Evolutionary conservation across 2,329 filamentous ascomycete genomes (phyloP).

Genomic region (Fusarium pseudocircinatum): DNA sequence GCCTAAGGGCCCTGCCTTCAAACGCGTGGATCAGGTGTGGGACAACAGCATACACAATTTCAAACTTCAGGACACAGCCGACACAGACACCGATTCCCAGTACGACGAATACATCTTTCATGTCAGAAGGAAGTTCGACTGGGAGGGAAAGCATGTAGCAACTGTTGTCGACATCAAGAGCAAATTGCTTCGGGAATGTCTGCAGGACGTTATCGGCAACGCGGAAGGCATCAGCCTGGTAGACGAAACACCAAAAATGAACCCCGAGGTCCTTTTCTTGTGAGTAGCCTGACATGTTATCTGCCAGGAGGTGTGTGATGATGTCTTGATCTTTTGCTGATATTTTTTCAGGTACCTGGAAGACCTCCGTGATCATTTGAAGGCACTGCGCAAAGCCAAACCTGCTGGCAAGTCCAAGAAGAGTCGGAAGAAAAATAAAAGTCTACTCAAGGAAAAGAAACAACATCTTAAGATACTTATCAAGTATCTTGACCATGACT

Average conservation of each 20-base stretch:
- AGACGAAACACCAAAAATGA: constrained; percentile 78
- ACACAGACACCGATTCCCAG: constrained; percentile 57
- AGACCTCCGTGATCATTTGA: constrained; percentile 73
- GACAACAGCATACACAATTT: constrained; percentile 60
- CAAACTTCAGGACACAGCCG: constrained; percentile 64
- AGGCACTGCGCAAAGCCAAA: constrained; percentile 70
- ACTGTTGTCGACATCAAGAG: constrained; percentile 88
- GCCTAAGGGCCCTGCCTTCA: constrained; percentile 51
- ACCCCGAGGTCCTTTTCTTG: constrained; percentile 76
- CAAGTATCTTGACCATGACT: constrained; percentile 84
- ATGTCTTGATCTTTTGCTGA: neutral
- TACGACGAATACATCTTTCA: constrained; percentile 87
- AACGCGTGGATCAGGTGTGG: constrained; percentile 65
- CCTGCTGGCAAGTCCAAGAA: constrained; percentile 59
- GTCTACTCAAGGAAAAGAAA: constrained; percentile 66
- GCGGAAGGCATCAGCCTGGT: constrained; percentile 74
- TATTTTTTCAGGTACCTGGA: constrained; percentile 71
- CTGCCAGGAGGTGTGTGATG: neutral
- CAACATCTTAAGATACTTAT: constrained; percentile 77
- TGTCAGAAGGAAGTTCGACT: constrained; percentile 83
- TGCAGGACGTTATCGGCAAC: constrained; percentile 51
- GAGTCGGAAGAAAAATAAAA: constrained; percentile 69
- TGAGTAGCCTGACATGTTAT: constrained; percentile 45
- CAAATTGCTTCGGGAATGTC: constrained; percentile 76
- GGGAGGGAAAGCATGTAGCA: constrained; percentile 79